Evolutionary conservation across 2,329 filamentous ascomycete species (phyloP).

Genomic region (Ophiocordyceps camponoti-leonardi): DNA sequence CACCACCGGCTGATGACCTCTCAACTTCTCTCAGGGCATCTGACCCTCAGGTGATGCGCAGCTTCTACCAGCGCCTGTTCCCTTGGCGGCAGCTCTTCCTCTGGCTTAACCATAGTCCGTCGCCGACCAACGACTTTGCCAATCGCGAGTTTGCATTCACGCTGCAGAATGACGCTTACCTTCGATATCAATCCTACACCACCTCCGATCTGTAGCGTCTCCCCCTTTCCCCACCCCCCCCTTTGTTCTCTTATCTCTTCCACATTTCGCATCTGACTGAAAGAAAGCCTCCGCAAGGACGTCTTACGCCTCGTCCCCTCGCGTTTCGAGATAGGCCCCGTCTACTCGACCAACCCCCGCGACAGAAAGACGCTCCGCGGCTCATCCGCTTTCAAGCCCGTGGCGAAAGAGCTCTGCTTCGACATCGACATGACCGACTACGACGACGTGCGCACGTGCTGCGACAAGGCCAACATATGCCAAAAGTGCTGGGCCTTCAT

Average conservation of each 20-base stretch:
- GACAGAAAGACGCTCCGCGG: conserved; percentile 81
- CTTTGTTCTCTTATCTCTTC: neutral
- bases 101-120: conserved; percentile 89
- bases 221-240: neutral
- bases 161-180: conserved; percentile 77
- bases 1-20: conserved; percentile 6
- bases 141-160: conserved; percentile 95
- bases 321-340: conserved; percentile 96
- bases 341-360: conserved; percentile 84
- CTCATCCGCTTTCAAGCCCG: conserved; percentile 63
- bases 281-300: conserved; percentile 66
- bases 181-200: conserved; percentile 65
- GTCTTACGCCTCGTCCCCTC: conserved; percentile 76
- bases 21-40: conserved; percentile 27
- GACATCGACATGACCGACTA: conserved; percentile 99
- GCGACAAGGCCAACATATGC: conserved; percentile 84
- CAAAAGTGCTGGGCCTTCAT: conserved; percentile 92
- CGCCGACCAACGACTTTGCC: conserved; percentile 71
- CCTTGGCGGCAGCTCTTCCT: conserved; percentile 91
- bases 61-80: conserved; percentile 90
- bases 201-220: conserved; percentile 36
- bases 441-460: conserved; percentile 91
- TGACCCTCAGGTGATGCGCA: conserved; percentile 74
- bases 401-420: conserved; percentile 91
- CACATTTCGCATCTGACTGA: neutral